A percentile compares a stretch with the other conserved stretches of the same genome.
Conservation (phyloP, 768 basidiomycete species). For the Suillus weaverae region DNA sequence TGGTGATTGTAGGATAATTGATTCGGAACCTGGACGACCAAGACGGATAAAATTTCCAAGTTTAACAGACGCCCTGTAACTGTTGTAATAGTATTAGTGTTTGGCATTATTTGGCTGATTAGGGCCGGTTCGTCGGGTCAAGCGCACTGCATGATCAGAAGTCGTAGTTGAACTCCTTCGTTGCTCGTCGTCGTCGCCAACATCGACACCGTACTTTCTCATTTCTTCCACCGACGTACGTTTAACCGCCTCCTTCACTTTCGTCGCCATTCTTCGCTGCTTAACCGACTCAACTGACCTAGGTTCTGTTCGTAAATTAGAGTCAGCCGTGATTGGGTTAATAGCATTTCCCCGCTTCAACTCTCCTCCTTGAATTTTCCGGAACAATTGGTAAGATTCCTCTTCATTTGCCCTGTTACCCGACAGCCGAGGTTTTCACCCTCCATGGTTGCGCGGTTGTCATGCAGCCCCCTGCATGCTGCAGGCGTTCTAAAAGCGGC, state of each 20-base stretch:
- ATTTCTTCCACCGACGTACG: conserved; percentile 19
- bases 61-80: not conserved
- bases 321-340: conserved; percentile 29
- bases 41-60: not conserved
- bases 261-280: conserved; percentile 5
- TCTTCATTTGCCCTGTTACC: conserved; percentile 9
- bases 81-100: conserved; percentile 7
- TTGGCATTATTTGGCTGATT: conserved; percentile 35
- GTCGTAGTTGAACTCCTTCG: conserved; percentile 26
- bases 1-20: conserved; percentile 2
- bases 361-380: conserved; percentile 19
- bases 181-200: conserved; percentile 30
- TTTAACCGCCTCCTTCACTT: conserved; percentile 7
- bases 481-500: conserved; percentile 24
- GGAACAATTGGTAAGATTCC: conserved; percentile 25
- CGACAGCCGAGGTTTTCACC: conserved; percentile 17
- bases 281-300: conserved; percentile 20
- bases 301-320: conserved; percentile 22
- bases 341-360: conserved; percentile 18
- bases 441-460: conserved; percentile 27
- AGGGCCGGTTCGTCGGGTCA: conserved; percentile 33
- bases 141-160: conserved; percentile 18
- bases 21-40: not conserved
- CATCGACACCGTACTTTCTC: conserved; percentile 24
- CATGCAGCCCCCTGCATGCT: conserved; percentile 25